Conservation (phyloP, 805 yeast genomes). For the Kodamaea nitidulidarum region DNA sequence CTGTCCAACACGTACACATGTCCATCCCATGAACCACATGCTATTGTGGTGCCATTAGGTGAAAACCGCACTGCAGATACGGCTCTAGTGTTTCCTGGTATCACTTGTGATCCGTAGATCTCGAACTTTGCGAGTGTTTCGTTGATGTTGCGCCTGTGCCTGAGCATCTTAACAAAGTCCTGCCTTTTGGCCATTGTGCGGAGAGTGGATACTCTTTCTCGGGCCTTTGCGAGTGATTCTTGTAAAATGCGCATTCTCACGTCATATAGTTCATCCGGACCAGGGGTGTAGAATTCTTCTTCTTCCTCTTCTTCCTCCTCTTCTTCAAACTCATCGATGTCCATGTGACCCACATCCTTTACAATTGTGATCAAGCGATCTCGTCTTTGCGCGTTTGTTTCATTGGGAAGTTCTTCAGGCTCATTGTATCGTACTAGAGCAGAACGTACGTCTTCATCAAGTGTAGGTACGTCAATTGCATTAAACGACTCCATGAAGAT, state of each 20-base stretch:
- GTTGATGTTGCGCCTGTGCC: conserved; percentile 43
- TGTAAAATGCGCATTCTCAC: conserved; percentile 51
- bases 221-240: conserved; percentile 47
- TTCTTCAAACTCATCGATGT: conserved; percentile 16
- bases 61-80: conserved; percentile 54
- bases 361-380: conserved; percentile 48
- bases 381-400: conserved; percentile 58
- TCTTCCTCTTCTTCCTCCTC: conserved; percentile 44
- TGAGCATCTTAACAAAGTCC: conserved; percentile 42
- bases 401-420: conserved; percentile 56
- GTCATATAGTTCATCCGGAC: conserved; percentile 47
- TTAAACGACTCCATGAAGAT: neutral
- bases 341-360: conserved; percentile 12
- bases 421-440: conserved; percentile 48
- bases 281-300: conserved; percentile 86
- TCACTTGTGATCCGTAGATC: conserved; percentile 64
- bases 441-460: conserved; percentile 58
- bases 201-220: conserved; percentile 36
- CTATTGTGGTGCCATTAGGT: conserved; percentile 36
- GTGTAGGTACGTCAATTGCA: conserved; percentile 47
- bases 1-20: conserved; percentile 47
- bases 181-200: conserved; percentile 21
- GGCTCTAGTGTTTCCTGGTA: conserved; percentile 57
- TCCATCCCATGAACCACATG: conserved; percentile 87
- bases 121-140: conserved; percentile 31